phyloP scores from a whole-genome alignment of 352 stramenopile species.

The Thraustochytrium sp. region DNA sequence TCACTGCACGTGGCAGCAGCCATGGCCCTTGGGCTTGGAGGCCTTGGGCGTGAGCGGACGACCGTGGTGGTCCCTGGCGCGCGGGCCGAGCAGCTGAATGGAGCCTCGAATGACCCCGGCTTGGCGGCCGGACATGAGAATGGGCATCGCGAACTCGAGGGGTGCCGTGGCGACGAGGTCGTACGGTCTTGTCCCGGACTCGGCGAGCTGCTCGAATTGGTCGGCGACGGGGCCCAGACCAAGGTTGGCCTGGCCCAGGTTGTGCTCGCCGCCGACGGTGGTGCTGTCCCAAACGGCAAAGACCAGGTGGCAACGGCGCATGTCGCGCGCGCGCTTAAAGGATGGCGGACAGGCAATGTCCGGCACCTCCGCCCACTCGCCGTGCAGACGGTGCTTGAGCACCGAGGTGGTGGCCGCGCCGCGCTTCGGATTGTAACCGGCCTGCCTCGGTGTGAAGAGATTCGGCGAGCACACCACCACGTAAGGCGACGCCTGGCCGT shows the following conservation, averaged over 20 bases:
- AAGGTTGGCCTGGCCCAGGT: slow-evolving; percentile 2
- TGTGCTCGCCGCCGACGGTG: neutral
- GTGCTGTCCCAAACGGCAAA: slow-evolving; percentile 7
- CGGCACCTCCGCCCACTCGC: neutral
- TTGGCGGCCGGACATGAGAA: slow-evolving; percentile 11
- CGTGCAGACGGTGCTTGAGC: neutral
- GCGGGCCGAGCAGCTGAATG: neutral
- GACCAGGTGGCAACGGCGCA: neutral
- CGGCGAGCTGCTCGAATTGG: neutral
- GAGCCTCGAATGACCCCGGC: neutral
- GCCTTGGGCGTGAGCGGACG: too few relatives aligned
- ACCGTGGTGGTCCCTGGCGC: neutral
- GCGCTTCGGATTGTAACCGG: slow-evolving; percentile 11
- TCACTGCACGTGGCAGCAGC: too few relatives aligned
- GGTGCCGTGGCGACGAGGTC: neutral
- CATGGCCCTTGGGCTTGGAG: too few relatives aligned
- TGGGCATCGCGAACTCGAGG: slow-evolving; percentile 1
- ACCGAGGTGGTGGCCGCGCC: slow-evolving; percentile 12
- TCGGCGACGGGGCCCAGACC: neutral
- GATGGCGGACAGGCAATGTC: neutral
- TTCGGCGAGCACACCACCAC: slow-evolving; percentile 48
- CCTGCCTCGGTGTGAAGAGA: neutral
- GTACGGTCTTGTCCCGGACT: neutral
- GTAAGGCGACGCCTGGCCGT: slow-evolving; percentile 70
- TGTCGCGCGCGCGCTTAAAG: neutral